Percentiles rank a stretch among this genome's conserved stretches.
These are phyloP conservation scores for Sporisorium graminicola DNA, from an alignment of 1,284 basidiomycete genomes.

Conservation along the genomic window DNA sequence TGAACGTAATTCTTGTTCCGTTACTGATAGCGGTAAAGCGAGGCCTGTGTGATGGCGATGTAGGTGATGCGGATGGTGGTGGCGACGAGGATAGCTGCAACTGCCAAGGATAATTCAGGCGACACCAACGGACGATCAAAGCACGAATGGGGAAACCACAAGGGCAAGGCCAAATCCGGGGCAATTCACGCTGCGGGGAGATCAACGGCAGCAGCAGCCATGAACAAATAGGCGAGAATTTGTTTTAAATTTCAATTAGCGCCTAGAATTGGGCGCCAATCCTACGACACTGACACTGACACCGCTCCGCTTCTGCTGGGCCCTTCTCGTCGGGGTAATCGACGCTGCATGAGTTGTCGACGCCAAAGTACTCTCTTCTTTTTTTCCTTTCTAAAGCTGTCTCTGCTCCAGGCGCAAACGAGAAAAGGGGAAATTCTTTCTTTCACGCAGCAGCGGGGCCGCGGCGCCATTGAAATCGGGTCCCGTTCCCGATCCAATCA, in stretches of 20 bases:
- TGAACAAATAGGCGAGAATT: not conserved
- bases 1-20: too few relatives aligned
- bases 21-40: too few relatives aligned
- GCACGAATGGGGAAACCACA: conserved; percentile 12
- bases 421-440: conserved; percentile 6
- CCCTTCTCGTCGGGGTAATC: too few relatives aligned
- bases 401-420: not conserved
- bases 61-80: not conserved
- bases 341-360: conserved; percentile 9
- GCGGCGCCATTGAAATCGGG: not conserved
- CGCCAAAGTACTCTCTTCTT: too few relatives aligned
- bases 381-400: too few relatives aligned
- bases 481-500: conserved; percentile 1
- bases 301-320: too few relatives aligned
- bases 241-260: conserved; percentile 16
- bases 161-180: conserved; percentile 15
- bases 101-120: too few relatives aligned
- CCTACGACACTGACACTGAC: too few relatives aligned
- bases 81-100: not conserved
- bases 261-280: not conserved
- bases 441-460: conserved; percentile 9
- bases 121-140: not conserved
- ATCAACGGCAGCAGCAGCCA: not conserved
- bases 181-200: conserved; percentile 17
- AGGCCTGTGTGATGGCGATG: not conserved